Conservation (phyloP, 345 rosid genomes). For the Citropsis articulata region DNA sequence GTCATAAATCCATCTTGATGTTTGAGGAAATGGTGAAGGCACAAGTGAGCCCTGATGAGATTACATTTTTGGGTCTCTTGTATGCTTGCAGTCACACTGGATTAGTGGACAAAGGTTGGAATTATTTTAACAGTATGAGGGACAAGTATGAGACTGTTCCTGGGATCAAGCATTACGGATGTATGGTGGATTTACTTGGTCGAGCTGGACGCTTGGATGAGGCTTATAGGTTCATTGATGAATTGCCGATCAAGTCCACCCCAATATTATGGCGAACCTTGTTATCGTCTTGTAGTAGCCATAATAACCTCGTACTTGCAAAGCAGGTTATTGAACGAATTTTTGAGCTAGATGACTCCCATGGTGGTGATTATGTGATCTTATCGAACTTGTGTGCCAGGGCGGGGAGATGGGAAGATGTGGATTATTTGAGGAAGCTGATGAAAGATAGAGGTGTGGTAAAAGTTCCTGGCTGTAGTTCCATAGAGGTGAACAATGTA, state of each 20-base stretch:
- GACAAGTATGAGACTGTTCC: constrained; percentile 46
- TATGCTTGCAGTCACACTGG: constrained; percentile 90
- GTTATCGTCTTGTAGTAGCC: constrained; percentile 74
- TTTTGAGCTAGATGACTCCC: constrained; percentile 62
- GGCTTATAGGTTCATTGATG: constrained; percentile 60
- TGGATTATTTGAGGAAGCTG: constrained; percentile 49
- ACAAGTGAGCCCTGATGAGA: constrained; percentile 51
- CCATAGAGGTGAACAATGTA: constrained; percentile 67
- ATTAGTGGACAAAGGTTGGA: constrained; percentile 57
- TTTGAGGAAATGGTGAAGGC: constrained; percentile 60
- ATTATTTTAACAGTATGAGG: constrained; percentile 53
- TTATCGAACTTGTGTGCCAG: constrained; percentile 73
- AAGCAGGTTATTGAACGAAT: constrained; percentile 51
- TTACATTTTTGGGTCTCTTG: constrained; percentile 75
- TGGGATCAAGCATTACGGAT: constrained; percentile 73
- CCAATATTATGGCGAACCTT: constrained; percentile 77
- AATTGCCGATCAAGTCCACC: constrained; percentile 54
- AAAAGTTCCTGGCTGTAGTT: constrained; percentile 85
- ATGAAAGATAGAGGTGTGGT: constrained; percentile 57
- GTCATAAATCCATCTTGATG: constrained; percentile 50
- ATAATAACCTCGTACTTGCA: constrained; percentile 50
- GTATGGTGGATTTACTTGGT: constrained; percentile 85
- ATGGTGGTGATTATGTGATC: constrained; percentile 81
- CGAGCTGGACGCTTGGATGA: constrained; percentile 67
- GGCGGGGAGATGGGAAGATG: constrained; percentile 70